A percentile compares a stretch with the other conserved stretches of the same genome.
These are phyloP conservation scores for Phlyctochytrium bullatum DNA, from an alignment of 192 early-diverging fungal species.

Conservation along the genomic window DNA sequence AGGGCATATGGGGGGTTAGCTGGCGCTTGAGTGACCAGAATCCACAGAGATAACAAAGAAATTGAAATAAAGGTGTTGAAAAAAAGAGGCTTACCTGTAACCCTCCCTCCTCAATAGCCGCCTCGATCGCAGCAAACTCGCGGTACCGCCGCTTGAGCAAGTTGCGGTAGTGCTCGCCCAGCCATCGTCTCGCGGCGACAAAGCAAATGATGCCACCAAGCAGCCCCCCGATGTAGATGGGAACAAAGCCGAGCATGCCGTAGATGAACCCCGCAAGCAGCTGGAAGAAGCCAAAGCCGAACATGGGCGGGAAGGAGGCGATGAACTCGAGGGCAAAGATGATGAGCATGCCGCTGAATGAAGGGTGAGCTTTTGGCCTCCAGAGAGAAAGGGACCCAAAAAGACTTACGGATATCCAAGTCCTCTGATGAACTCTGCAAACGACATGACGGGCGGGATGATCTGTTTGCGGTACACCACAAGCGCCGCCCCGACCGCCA, in stretches of 20 bases:
- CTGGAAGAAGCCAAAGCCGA: constrained; percentile 65
- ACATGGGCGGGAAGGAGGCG: constrained; percentile 66
- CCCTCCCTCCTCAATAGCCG: constrained; percentile 26
- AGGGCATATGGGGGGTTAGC: no score
- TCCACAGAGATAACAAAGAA: no score
- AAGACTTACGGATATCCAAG: constrained; percentile 17
- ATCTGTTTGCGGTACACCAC: constrained; percentile 17
- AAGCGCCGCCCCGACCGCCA: background rate
- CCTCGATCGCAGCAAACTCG: constrained; percentile 24
- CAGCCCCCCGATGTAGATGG: constrained; percentile 53
- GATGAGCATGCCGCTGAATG: constrained; percentile 32
- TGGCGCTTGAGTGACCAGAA: background rate
- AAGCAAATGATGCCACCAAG: constrained; percentile 23
- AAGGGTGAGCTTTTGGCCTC: background rate
- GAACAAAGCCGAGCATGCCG: constrained; percentile 60
- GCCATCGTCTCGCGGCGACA: constrained; percentile 13
- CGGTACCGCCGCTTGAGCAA: constrained; percentile 8
- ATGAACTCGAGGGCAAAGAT: constrained; percentile 52
- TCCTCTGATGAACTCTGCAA: constrained; percentile 12
- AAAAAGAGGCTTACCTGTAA: constrained; percentile 16
- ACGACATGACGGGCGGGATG: constrained; percentile 17
- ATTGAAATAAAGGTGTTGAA: no score
- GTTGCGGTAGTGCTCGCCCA: constrained; percentile 15
- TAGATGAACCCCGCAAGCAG: constrained; percentile 67
- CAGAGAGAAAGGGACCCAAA: background rate